Evolutionary conservation across 1,284 basidiomycete genomes (phyloP).

Genomic region (Microbotryum silenes-acaulis): DNA sequence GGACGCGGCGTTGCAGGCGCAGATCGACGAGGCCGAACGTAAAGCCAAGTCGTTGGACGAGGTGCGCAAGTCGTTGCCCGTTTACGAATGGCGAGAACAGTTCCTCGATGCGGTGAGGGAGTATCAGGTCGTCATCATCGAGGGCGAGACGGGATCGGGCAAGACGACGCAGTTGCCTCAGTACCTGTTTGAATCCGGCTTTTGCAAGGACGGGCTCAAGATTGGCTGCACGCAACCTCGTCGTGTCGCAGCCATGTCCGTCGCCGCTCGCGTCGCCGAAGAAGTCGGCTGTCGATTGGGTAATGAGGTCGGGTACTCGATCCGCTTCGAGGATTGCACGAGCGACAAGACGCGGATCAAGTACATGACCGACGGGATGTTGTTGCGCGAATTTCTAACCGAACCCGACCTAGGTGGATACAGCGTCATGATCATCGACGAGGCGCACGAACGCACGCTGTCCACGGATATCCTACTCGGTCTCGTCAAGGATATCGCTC

Average conservation of each 20-base stretch:
- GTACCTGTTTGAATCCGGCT: constrained; percentile 95
- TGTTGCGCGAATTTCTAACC: constrained; percentile 90
- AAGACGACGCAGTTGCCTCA: constrained; percentile 98
- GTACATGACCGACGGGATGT: constrained; percentile 88
- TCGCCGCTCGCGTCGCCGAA: constrained; percentile 95
- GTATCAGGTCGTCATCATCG: constrained; percentile 57
- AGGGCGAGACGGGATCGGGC: constrained; percentile 50
- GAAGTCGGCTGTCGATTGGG: constrained; percentile 96
- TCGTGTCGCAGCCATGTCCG: constrained; percentile 98
- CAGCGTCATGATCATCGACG: constrained; percentile 87
- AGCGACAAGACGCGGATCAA: constrained; percentile 96
- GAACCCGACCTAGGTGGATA: constrained; percentile 91
- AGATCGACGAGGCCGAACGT: constrained; percentile 80
- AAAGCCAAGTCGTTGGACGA: constrained; percentile 81
- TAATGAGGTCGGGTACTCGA: constrained; percentile 95
- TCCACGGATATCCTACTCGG: constrained; percentile 96
- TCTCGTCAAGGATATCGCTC: constrained; percentile 96
- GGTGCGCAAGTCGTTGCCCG: constrained; percentile 81
- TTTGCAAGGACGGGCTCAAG: constrained; percentile 77
- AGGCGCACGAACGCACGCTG: constrained; percentile 90
- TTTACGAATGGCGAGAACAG: constrained; percentile 75
- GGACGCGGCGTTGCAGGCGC: constrained; percentile 73
- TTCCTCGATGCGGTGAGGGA: constrained; percentile 81
- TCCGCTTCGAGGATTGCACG: constrained; percentile 98
- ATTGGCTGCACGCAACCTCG: constrained; percentile 97